Percentiles rank a stretch among this genome's conserved stretches.
phyloP scores from a whole-genome alignment of 2,329 filamentous ascomycete species.

The Sarocladiaceae sp. region DNA sequence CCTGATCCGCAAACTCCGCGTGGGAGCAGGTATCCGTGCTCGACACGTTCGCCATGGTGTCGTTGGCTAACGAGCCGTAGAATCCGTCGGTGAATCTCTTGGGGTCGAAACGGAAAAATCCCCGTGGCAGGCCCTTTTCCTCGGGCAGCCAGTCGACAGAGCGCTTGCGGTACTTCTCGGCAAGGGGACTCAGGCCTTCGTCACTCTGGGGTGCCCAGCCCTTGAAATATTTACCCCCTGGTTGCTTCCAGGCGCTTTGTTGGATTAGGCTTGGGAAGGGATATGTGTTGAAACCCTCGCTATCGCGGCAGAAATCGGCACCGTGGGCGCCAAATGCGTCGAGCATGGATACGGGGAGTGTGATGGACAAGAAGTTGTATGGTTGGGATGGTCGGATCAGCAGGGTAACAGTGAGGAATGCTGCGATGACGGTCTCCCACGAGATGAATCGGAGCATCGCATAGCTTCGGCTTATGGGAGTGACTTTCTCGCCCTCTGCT shows the following conservation, averaged over 20 bases:
- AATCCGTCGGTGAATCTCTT: neutral
- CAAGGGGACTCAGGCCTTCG: slow-evolving; percentile 16
- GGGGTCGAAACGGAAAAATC: neutral
- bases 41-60: neutral
- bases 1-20: neutral
- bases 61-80: neutral
- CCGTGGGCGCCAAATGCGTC: slow-evolving; percentile 19
- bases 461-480: neutral
- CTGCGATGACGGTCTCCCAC: slow-evolving; percentile 13
- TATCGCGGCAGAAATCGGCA: slow-evolving; percentile 19
- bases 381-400: slow-evolving; percentile 23
- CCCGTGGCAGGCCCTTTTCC: neutral
- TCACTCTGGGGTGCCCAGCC: slow-evolving; percentile 22
- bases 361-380: slow-evolving; percentile 24
- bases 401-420: slow-evolving; percentile 17
- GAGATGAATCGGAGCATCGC: neutral
- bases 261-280: slow-evolving; percentile 23
- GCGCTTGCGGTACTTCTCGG: slow-evolving; percentile 19
- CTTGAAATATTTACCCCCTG: slow-evolving; percentile 21
- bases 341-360: slow-evolving; percentile 23
- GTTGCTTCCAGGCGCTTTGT: slow-evolving; percentile 18
- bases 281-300: slow-evolving; percentile 18
- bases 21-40: neutral
- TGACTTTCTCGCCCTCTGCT: neutral
- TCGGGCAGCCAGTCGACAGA: slow-evolving; percentile 23